Conservation (phyloP, 2,329 filamentous ascomycete genomes). For the Botrytis elliptica region DNA sequence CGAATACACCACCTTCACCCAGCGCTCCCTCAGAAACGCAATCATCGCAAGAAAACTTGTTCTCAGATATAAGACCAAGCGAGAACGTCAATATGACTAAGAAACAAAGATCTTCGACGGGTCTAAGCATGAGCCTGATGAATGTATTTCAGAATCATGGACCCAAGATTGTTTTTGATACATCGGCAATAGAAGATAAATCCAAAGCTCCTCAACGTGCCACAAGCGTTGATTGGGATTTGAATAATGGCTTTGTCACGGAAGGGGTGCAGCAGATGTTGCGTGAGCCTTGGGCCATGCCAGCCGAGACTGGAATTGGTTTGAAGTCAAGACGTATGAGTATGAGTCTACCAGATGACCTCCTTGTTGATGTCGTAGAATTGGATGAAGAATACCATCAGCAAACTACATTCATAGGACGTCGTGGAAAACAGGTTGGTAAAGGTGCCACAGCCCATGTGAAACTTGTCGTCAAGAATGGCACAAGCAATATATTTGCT, state of each 20-base stretch:
- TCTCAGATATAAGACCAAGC: background rate
- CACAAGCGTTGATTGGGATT: constrained; percentile 35
- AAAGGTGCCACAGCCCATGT: constrained; percentile 83
- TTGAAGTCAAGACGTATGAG: constrained; percentile 78
- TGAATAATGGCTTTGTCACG: background rate
- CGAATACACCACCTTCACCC: constrained; percentile 47
- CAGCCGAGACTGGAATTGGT: constrained; percentile 69
- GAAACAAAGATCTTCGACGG: constrained; percentile 46
- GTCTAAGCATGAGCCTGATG: constrained; percentile 29
- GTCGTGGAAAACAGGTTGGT: constrained; percentile 72
- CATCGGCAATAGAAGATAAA: constrained; percentile 22
- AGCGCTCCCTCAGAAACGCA: constrained; percentile 39
- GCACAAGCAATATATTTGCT: constrained; percentile 66
- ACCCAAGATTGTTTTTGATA: constrained; percentile 27
- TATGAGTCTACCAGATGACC: constrained; percentile 70
- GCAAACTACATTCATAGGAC: constrained; percentile 67
- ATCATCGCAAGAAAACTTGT: constrained; percentile 16
- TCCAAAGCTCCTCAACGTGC: constrained; percentile 20
- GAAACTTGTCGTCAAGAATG: constrained; percentile 73
- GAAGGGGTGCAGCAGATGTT: constrained; percentile 35
- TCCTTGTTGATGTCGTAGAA: constrained; percentile 68
- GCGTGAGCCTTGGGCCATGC: constrained; percentile 56
- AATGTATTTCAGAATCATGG: constrained; percentile 28
- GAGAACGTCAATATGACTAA: constrained; percentile 46
- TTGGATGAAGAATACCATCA: constrained; percentile 70